Evolutionary conservation across 805 yeast species (phyloP), one percentile per base, ranked within the genome.

Genomic region (Candida odintsovae): DNA sequence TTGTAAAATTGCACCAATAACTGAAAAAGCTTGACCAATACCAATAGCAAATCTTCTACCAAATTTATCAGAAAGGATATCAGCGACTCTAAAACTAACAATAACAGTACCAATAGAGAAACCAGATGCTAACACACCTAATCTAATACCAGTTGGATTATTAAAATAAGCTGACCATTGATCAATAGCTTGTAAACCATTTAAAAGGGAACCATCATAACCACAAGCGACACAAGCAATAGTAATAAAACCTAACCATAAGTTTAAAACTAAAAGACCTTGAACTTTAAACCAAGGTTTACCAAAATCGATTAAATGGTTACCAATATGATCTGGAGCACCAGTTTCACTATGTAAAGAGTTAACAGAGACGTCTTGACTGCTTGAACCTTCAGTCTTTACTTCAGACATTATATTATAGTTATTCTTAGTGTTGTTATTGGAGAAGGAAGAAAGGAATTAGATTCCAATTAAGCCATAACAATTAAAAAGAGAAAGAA

Each of bases 161-260:
- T 69, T 68, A 57, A 76, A 67, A 35, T 63, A 65, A 7, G 55
- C 47, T 46, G 59, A 58, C 77, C 80, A 77, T 26, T 58, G 56
- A 1, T 57, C 49, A 53, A 73, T 65, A 9, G 75, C 61, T 54
- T 77, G 81, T 50, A 77, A 65, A 35, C 78, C 77, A 51, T 77
- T 76, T 54, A 77, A 60, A 68, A 77, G 64, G 15, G 73, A 69
- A 49, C 75, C 75, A 59, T 73, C 78, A 50, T 67, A 74, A 49
- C 78, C 77, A 38, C 66, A 70, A 52, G 72, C 73, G 42, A 78
- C 70, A 11, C 80, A 70, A 22, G 77, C 66, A 38, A 75, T 59
- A 21, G 77, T 68, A 46, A 70, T 64, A 25, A 73, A 60, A 37
- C 73, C 59, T 26, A 77, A 58, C 6, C 67, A 55, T 33, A 62